phyloP scores from a whole-genome alignment of 202 grass and related monocot species.

The Panicum virgatum region DNA sequence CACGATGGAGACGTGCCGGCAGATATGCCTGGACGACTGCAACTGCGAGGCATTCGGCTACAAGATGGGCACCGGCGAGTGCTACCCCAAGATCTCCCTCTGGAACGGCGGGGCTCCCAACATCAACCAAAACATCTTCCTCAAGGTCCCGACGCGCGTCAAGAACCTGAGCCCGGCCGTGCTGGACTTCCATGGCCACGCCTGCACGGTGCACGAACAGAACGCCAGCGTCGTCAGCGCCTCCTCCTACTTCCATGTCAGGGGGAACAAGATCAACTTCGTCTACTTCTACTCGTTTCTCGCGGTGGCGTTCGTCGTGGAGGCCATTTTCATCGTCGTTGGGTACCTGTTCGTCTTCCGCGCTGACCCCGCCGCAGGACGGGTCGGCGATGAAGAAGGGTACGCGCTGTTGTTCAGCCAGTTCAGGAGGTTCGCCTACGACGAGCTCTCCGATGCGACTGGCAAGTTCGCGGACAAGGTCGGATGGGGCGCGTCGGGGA shows the following conservation, averaged over 20 bases:
- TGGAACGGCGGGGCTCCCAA: constrained; percentile 39
- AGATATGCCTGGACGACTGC: constrained; percentile 56
- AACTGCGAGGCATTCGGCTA: constrained; percentile 69
- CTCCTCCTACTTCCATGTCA: constrained; percentile 21
- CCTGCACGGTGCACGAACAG: constrained; percentile 31
- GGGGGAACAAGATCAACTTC: constrained; percentile 27
- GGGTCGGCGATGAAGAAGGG: constrained; percentile 35
- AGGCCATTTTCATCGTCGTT: constrained; percentile 41
- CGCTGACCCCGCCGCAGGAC: constrained; percentile 1
- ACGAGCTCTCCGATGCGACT: constrained; percentile 54
- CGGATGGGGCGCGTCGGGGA: constrained; percentile 43
- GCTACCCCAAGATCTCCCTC: constrained; percentile 60
- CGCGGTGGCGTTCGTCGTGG: constrained; percentile 44
- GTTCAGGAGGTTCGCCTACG: constrained; percentile 66
- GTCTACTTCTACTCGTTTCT: constrained; percentile 57
- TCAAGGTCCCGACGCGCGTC: constrained; percentile 47
- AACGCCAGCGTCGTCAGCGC: constrained; percentile 12
- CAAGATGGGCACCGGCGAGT: constrained; percentile 37
- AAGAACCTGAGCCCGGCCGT: neutral
- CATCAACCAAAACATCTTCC: constrained; percentile 34
- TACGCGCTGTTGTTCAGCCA: constrained; percentile 51
- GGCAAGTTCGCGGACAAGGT: constrained; percentile 38
- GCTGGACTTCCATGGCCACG: neutral
- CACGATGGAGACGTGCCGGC: constrained; percentile 37
- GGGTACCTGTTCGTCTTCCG: constrained; percentile 55